Evolutionary conservation across 352 stramenopile genomes (phyloP), one percentile per base, ranked within the genome.

Genomic region (Phytophthora pinifolia): DNA sequence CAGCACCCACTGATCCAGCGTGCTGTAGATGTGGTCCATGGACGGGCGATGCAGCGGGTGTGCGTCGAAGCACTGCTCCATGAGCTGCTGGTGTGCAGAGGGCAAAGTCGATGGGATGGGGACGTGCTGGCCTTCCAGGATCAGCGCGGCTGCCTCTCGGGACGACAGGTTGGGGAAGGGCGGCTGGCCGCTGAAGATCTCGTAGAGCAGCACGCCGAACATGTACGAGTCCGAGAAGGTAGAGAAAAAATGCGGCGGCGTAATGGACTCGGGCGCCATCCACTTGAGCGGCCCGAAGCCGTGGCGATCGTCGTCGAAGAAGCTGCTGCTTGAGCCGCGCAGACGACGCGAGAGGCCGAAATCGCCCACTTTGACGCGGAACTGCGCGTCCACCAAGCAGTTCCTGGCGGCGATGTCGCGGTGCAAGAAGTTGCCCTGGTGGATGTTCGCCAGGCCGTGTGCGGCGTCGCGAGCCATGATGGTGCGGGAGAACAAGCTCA

Each of bases 191-290:
- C 68, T 86, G 52, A 89, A 91, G 29, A 89, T 84, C 46, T 91
- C 81, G 59, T 83, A 91, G 46, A 91, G 65, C 10, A 88, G 52
- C 15, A 89, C 76, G 6, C 78, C 80, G 22, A 89, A 91, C 74
- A 87, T 87, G 68, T 87, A 91, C 47, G 76, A 72, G 54, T 91
- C 81, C 13, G 81, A 89, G 29, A 76, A 76, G 13, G 65, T 76
- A 2, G 80, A 91, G 54, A 89, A 91, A 6, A 89, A 31, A 38
- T 91, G 75, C 6, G 80, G 81, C 13, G 81, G 74, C 9, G 76
- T 46, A 7, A 89, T 72, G 0, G 76, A 88, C 49, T 91, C 81
- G 9, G 79, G 81, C 0, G 81, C 74, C 78, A 88, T 89, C 76
- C 76, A 88, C 42, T 91, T 89, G 29, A 89, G 61, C 14, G 81